Base-by-base conservation (phyloP, 495 filamentous ascomycete genomes). In the Penicillium cataractarum region DNA sequence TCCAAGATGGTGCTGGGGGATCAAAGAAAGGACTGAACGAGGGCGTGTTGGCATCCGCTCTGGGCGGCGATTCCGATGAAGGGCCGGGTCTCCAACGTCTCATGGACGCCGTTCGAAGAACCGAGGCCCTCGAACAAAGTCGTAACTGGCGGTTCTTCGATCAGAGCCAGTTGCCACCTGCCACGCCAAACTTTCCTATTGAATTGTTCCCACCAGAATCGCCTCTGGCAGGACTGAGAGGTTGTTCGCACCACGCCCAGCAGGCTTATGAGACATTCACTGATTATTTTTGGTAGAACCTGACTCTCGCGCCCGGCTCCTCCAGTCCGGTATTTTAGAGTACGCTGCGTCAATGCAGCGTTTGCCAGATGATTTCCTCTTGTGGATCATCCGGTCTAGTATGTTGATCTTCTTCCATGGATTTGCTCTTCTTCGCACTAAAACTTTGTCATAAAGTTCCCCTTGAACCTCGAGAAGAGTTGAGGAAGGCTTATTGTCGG, bases 311-410 rank as follows among this genome's bases (percentile, higher is more conserved):
- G 77, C 85, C 39, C 85, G 90, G 64, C 78, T 84, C 3, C 84
- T 96, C 61, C 74, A 91, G 44, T 88, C 89, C 50, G 92, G 92
- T 2, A 81, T 88, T 58, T 77, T 89, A 1, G 83, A 86, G 62
- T 81, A 86, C 61, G 82, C 89, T 21, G 77, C 88, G 29, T 70
- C 70, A 19, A 81, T 80, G 58, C 74, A 78, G 37, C 74, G 73
- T 15, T 75, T 95, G 6, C 88, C 93, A 2, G 86, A 92, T 55
- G 86, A 91, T 58, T 67, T 96, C 21, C 80, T 92, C 24, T 52
- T 79, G 21, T 97, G 92, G 92, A 82, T 94, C 3, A 76, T 96
- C 12, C 77, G 86, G 42, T 86, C 92, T 63, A 68, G 85, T 85
- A 61, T 37, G 78, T 72, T 29, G 8, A 22, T 19, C 2, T 5